These are phyloP conservation scores for Pestalotiopsis sp. DNA, from an alignment of 2,329 filamentous ascomycete genomes.

Conservation along the genomic window DNA sequence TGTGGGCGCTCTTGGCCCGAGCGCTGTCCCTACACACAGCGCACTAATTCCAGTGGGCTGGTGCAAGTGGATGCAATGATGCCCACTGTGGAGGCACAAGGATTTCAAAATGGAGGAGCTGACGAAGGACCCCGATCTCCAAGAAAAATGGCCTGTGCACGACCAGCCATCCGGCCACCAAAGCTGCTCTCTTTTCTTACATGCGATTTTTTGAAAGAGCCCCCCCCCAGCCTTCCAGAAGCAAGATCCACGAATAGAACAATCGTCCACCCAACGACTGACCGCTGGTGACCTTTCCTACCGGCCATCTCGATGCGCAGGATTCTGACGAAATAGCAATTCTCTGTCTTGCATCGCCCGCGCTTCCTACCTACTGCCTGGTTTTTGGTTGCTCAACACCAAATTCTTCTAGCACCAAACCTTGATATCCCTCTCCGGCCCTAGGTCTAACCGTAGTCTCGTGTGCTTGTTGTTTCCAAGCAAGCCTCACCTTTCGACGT, in stretches of 20 bases:
- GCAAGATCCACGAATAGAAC: slow-evolving; percentile 6
- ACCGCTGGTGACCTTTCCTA: neutral
- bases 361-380: neutral
- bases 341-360: neutral
- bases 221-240: slow-evolving; percentile 5
- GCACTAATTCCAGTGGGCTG: neutral
- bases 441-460: neutral
- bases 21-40: neutral
- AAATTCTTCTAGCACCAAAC: neutral
- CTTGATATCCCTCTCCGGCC: neutral
- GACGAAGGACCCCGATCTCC: slow-evolving; percentile 4
- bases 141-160: slow-evolving; percentile 3
- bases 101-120: slow-evolving; percentile 3
- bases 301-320: neutral
- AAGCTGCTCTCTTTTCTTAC: neutral
- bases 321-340: neutral
- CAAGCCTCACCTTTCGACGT: neutral
- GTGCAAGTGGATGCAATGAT: neutral
- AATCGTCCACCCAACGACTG: neutral
- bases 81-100: neutral
- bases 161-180: slow-evolving; percentile 4
- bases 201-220: neutral
- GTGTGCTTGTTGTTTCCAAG: neutral
- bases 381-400: neutral
- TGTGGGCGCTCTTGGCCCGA: neutral